Percentiles rank a stretch among this genome's conserved stretches.
phyloP scores from a whole-genome alignment of 1,284 basidiomycete genomes.

The Sparassis latifolia region DNA sequence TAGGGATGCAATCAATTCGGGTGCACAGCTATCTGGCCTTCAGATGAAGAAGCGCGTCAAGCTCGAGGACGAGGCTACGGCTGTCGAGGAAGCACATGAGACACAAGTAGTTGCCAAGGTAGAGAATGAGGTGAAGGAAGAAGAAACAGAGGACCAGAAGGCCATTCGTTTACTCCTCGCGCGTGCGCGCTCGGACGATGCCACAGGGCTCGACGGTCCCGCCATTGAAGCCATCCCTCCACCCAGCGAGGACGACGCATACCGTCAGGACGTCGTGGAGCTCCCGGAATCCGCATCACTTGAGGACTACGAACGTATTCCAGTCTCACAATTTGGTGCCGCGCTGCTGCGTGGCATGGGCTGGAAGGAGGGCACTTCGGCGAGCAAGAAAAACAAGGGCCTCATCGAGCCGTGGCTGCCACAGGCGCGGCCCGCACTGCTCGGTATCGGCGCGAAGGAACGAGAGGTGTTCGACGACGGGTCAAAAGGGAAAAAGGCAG shows the following conservation, averaged over 20 bases:
- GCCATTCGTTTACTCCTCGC: constrained; percentile 72
- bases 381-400: constrained; percentile 43
- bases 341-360: constrained; percentile 96
- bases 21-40: constrained; percentile 58
- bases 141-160: constrained; percentile 63
- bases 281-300: constrained; percentile 74
- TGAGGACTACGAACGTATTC: constrained; percentile 87
- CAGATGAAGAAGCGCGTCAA: constrained; percentile 42
- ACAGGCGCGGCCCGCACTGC: constrained; percentile 69
- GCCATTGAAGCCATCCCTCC: constrained; percentile 50
- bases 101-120: constrained; percentile 5
- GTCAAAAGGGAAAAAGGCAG: constrained; percentile 30
- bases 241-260: constrained; percentile 71
- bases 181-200: constrained; percentile 30
- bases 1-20: constrained; percentile 61
- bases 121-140: constrained; percentile 22
- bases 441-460: constrained; percentile 91
- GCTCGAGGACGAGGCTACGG: constrained; percentile 24
- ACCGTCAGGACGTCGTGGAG: constrained; percentile 71
- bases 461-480: constrained; percentile 62
- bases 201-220: constrained; percentile 29
- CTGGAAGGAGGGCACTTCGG: constrained; percentile 81
- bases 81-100: constrained; percentile 17
- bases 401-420: constrained; percentile 77
- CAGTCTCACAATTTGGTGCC: constrained; percentile 89